Base-by-base conservation (phyloP, 345 rosid genomes). In the Sisymbrium altissimum region DNA sequence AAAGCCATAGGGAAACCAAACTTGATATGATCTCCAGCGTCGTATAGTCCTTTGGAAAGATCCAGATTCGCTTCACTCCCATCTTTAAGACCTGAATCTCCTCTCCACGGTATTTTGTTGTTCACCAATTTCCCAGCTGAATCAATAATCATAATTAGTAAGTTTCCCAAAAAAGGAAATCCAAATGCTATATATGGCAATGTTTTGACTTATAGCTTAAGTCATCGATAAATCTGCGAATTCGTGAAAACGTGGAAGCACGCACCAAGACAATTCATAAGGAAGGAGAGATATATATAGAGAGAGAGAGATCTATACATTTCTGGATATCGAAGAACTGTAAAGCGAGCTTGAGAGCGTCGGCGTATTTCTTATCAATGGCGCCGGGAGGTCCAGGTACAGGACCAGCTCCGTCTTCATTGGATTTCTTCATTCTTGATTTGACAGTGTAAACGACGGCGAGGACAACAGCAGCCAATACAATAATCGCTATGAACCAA, bases 1-100 rank as follows among this genome's bases (percentile, higher is more conserved):
- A 83, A 96, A 49, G 99, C 98, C 96, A 96, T 69, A 0, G 99
- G 99, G 40, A 92, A 89, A 43, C 96, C 97, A 78, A 96, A 96
- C 79, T 96, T 96, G 45, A 96, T 88, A 56, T 86, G 89, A 78
- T 96, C 99, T 19, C 99, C 99, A 4, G 99, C 99, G 77, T 95
- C 99, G 13, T 85, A 95, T 87, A 95, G 74, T 35, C 99, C 99
- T 76, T 90, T 83, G 0, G 97, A 87, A 8, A 96, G 89, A 83
- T 90, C 97, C 49, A 87, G 25, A 7, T 70, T 36, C 1, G 81
- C 92, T 3, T 71, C 82, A 27, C 83, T 95, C 55, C 99, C 99
- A 78, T 95, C 99, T 3, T 81, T 65, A 3, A 89, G 81, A 39
- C 81, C 96, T 14, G 98, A 92, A 84, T 96, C 82, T 63, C 99